A percentile compares a stretch with the other conserved stretches of the same genome.
Conservation (phyloP, 2,329 filamentous ascomycete genomes). For the Penicillium concentricum region DNA sequence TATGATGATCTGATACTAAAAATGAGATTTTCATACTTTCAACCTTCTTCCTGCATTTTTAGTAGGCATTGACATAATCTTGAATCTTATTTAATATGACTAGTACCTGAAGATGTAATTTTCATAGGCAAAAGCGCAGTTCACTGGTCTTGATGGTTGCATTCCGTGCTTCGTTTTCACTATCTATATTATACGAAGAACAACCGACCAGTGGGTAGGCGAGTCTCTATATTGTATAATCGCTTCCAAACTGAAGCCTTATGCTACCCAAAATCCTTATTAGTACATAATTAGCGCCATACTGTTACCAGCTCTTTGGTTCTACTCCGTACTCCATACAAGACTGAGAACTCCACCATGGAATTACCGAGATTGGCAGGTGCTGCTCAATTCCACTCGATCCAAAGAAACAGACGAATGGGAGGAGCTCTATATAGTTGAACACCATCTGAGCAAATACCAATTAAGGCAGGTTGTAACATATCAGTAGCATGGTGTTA, state of each 20-base stretch:
- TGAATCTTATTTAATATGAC: background rate
- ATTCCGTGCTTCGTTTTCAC: background rate
- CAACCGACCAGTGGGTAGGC: background rate
- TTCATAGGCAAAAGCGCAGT: background rate
- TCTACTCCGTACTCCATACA: background rate
- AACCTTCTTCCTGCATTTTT: background rate
- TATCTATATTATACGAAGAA: background rate
- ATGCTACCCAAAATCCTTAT: background rate
- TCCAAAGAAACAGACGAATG: background rate
- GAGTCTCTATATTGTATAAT: background rate
- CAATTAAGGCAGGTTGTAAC: background rate
- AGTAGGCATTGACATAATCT: background rate
- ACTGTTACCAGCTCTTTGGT: background rate
- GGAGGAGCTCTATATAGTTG: background rate
- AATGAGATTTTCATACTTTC: background rate
- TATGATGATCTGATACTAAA: background rate
- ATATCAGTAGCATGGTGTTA: background rate
- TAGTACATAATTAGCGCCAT: background rate
- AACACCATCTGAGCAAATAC: background rate
- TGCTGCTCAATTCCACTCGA: background rate
- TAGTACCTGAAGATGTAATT: background rate
- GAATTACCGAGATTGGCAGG: background rate
- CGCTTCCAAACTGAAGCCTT: background rate
- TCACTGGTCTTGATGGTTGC: too few species aligned
- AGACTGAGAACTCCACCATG: background rate